Evolutionary conservation across 345 rosid genomes (phyloP), one percentile per base, ranked within the genome.

Genomic region (Brassica incana): DNA sequence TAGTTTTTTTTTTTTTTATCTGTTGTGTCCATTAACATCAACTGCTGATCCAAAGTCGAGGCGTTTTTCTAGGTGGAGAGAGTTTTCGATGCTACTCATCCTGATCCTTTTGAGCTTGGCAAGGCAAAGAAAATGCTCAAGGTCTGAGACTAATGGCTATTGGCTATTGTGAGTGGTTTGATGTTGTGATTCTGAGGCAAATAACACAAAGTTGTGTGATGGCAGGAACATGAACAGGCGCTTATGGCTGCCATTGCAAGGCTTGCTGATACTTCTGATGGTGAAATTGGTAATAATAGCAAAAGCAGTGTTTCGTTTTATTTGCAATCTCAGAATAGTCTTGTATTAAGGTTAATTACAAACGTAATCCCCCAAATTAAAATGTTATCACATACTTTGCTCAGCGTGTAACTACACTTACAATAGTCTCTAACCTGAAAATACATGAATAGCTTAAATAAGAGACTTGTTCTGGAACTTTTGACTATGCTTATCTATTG

Each of bases 171-270:
- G 71, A 69, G 33, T 52, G 59, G 74, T 43, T 14, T 45, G 14
- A 2, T 69, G 72, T n/a, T 20, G 50, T 75, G 72, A 9, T 64
- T 30, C n/a, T 43, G 68, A 70, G 67, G 10, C 33, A 29, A 52
- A 6, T 18, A 33, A 71, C 74, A 43, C 71, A 77, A 20, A 56
- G 45, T 60, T 52, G 58, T 60, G 48, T 74, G 45, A 67, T 85
- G 86, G 87, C 95, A 96, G 99, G 99, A 96, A 40, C 99, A 96
- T 82, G 99, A 96, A 80, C 95, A 85, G 76, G 95, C 99, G 29
- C 93, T 96, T 15, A 59, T 92, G 6, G 91, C 90, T 65, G 98
- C 98, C 33, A 92, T 96, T 74, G 89, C 97, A 36, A 88, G 91
- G 87, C 94, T 96, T 59, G 94, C 91, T 15, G 98, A 93, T 81